Percentiles rank a stretch among this genome's conserved stretches.
Evolutionary conservation across 805 yeast species (phyloP).

Genomic region (Myxozyma geophila): DNA sequence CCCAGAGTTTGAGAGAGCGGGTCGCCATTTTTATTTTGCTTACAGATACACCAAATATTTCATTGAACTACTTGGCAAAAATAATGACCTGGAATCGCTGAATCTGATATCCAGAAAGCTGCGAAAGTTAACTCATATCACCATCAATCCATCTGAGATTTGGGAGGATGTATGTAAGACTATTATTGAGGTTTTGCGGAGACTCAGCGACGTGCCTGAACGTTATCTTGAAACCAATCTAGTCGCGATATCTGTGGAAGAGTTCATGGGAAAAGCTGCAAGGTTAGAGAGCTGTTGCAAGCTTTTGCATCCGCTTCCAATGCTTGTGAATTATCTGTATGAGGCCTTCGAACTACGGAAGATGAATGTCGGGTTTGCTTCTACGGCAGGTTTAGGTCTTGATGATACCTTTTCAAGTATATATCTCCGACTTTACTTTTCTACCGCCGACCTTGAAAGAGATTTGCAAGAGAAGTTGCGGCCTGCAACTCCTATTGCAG

Average conservation of each 20-base stretch:
- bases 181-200: slow-evolving; percentile 51
- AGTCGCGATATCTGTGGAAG: slow-evolving; percentile 42
- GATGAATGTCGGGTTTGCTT: slow-evolving; percentile 79
- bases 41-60: slow-evolving; percentile 69
- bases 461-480: slow-evolving; percentile 4
- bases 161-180: slow-evolving; percentile 68
- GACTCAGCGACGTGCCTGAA: slow-evolving; percentile 46
- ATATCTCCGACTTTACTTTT: slow-evolving; percentile 55
- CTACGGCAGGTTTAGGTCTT: slow-evolving; percentile 59
- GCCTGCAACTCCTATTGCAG: not conserved
- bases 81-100: slow-evolving; percentile 63
- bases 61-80: slow-evolving; percentile 57
- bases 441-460: slow-evolving; percentile 25
- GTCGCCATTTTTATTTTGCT: slow-evolving; percentile 84
- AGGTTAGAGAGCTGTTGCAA: slow-evolving; percentile 39
- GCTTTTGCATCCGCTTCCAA: slow-evolving; percentile 20
- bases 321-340: slow-evolving; percentile 45
- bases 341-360: slow-evolving; percentile 66
- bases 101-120: slow-evolving; percentile 68
- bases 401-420: slow-evolving; percentile 73
- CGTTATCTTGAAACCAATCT: slow-evolving; percentile 25
- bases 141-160: slow-evolving; percentile 64
- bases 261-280: slow-evolving; percentile 49
- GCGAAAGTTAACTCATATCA: slow-evolving; percentile 76
- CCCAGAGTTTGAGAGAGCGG: slow-evolving; percentile 89